Evolutionary conservation across 1,284 basidiomycete species (phyloP).

Genomic region (Ceratorhiza oryzae-sativae): DNA sequence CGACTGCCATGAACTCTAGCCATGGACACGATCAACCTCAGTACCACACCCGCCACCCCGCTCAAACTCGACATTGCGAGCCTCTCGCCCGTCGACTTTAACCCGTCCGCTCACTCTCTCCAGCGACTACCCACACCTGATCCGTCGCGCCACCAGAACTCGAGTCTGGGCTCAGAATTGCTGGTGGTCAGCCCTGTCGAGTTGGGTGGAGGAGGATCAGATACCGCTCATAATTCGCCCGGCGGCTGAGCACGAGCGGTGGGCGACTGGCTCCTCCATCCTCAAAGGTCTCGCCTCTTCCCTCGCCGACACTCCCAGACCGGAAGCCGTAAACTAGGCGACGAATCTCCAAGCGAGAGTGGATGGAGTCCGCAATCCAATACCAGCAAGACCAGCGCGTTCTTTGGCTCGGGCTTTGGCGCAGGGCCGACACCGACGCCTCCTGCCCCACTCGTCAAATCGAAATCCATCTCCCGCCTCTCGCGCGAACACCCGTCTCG

Average conservation of each 20-base stretch:
- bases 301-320: not conserved
- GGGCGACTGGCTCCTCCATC: slow-evolving; percentile 11
- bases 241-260: not conserved
- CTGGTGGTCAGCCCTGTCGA: slow-evolving; percentile 3
- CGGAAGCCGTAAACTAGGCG: not conserved
- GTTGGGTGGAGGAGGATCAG: not conserved
- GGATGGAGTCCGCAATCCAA: slow-evolving; percentile 21
- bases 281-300: slow-evolving; percentile 9
- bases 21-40: slow-evolving; percentile 3
- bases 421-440: slow-evolving; percentile 5
- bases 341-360: slow-evolving; percentile 5
- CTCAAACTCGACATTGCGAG: slow-evolving; percentile 30
- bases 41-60: not conserved
- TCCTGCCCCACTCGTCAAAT: slow-evolving; percentile 18
- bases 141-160: slow-evolving; percentile 1
- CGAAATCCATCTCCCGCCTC: slow-evolving; percentile 23
- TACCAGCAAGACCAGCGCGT: slow-evolving; percentile 20
- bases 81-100: slow-evolving; percentile 18
- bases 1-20: not conserved
- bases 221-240: slow-evolving; percentile 18
- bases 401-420: slow-evolving; percentile 8
- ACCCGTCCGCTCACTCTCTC: not conserved
- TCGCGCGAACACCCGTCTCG: not conserved
- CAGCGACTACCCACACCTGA: slow-evolving; percentile 30
- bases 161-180: slow-evolving; percentile 8